Evolutionary conservation across 2,329 filamentous ascomycete genomes (phyloP), one percentile per base, ranked within the genome.

Genomic region (Colletotrichum zoysiae): DNA sequence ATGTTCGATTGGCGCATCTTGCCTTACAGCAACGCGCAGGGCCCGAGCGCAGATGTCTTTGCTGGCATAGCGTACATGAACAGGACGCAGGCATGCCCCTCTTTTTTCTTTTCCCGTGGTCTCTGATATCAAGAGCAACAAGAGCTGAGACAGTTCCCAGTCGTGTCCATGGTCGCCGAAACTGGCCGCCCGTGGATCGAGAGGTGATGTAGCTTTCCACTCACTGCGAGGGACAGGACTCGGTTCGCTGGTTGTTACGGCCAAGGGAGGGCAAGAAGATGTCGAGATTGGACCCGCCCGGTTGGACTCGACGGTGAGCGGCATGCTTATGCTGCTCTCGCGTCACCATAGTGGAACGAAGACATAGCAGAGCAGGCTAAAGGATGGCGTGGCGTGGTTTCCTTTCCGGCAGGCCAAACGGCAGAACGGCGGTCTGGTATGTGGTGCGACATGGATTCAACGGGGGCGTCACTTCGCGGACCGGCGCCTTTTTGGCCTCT

Each of bases 1-100:
- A 66, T 42, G 61, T 70, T 73, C 67, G 44, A 71, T 73, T 73
- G 70, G 70, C 67, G 67, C 60, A 73, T 73, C 70, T 73, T 35
- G 55, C 67, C 65, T 64, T 44, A 55, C 65, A 71, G 69, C 16
- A 64, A 40, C 48, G 46, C 58, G 59, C 69, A 69, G 59, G 51
- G 69, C 59, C 46, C 56, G 65, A 55, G 69, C 70, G 67, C 67
- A 71, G 71, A 60, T 60, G 51, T 68, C 68, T 68, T 73, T 64
- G 71, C 50, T 73, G 71, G 67, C 68, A 65, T 68, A 72, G 67
- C 64, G 61, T 68, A 72, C 71, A 60, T 67, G 55, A 56, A 38
- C 53, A 68, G 56, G 62, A 63, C 59, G 65, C 65, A 55, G 57
- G 38, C 18, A 50, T 30, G 61, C 57, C 61, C 61, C 53, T 65